Conservation (phyloP, 2,329 filamentous ascomycete genomes). For the Penicillium corylophilum region DNA sequence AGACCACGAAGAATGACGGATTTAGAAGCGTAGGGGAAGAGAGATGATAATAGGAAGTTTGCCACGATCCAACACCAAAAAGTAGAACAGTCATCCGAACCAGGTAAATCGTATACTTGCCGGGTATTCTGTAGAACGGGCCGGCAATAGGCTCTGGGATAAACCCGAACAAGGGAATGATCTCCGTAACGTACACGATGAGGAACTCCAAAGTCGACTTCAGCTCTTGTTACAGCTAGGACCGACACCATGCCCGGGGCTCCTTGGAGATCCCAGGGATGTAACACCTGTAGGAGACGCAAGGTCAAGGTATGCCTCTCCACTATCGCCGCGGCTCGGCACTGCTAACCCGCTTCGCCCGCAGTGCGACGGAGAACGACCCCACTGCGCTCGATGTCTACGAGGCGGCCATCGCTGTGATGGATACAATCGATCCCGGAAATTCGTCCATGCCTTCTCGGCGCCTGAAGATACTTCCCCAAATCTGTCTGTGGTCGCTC, state of each 20-base stretch:
- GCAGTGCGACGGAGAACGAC: slow-evolving; percentile 16
- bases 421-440: slow-evolving; percentile 11
- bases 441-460: slow-evolving; percentile 15
- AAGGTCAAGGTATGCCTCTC: slow-evolving; percentile 14
- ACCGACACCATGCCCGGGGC: slow-evolving; percentile 11
- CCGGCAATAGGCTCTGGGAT: background rate
- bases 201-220: background rate
- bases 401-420: slow-evolving; percentile 13
- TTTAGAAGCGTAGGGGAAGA: too few relatives aligned
- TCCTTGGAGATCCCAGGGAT: slow-evolving; percentile 14
- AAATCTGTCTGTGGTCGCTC: background rate
- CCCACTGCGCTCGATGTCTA: slow-evolving; percentile 15
- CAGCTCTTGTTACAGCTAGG: background rate
- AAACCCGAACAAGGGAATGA: background rate
- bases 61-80: too few relatives aligned
- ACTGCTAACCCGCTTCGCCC: background rate
- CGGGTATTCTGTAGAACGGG: background rate
- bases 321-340: background rate
- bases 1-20: too few relatives aligned
- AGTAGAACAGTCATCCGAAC: background rate
- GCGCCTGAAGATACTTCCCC: background rate
- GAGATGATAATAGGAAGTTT: too few relatives aligned
- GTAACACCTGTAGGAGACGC: slow-evolving; percentile 14
- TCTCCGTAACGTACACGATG: background rate
- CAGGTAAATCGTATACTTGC: background rate